These are phyloP conservation scores for Lathyrus oleraceus DNA, from an alignment of 306 rosid species.

Conservation along the genomic window DNA sequence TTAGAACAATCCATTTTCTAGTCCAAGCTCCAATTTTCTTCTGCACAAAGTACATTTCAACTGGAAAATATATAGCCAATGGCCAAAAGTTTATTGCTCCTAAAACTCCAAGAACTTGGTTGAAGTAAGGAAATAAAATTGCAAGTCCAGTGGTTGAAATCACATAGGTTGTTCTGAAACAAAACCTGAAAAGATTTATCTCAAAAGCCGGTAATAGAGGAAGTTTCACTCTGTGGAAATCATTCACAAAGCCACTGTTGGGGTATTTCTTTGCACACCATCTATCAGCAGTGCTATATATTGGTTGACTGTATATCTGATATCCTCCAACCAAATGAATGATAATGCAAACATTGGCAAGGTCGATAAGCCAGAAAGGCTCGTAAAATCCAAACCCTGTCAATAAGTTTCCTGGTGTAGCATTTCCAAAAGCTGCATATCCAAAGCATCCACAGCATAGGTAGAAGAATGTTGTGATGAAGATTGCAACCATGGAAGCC, in stretches of 20 bases:
- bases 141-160: slow-evolving; percentile 65
- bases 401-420: slow-evolving; percentile 84
- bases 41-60: slow-evolving; percentile 84
- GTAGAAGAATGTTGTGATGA: slow-evolving; percentile 81
- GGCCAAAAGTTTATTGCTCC: slow-evolving; percentile 96
- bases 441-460: slow-evolving; percentile 92
- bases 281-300: slow-evolving; percentile 58
- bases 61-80: slow-evolving; percentile 77
- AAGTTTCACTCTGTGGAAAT: slow-evolving; percentile 50
- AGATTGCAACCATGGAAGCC: slow-evolving; percentile 63
- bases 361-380: slow-evolving; percentile 79
- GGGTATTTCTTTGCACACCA: slow-evolving; percentile 59
- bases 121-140: slow-evolving; percentile 78
- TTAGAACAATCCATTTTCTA: slow-evolving; percentile 62
- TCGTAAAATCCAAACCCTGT: slow-evolving; percentile 80
- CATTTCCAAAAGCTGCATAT: slow-evolving; percentile 83
- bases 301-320: slow-evolving; percentile 77
- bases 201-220: slow-evolving; percentile 54
- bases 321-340: slow-evolving; percentile 86
- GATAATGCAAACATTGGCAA: slow-evolving; percentile 79
- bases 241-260: slow-evolving; percentile 58
- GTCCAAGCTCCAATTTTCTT: slow-evolving; percentile 69
- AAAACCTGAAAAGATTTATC: slow-evolving; percentile 56
- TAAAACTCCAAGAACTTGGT: slow-evolving; percentile 70
- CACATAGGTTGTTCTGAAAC: slow-evolving; percentile 72